A percentile compares a stretch with the other conserved stretches of the same genome.
Conservation (phyloP, 345 rosid species). For the Ricinus communis region DNA sequence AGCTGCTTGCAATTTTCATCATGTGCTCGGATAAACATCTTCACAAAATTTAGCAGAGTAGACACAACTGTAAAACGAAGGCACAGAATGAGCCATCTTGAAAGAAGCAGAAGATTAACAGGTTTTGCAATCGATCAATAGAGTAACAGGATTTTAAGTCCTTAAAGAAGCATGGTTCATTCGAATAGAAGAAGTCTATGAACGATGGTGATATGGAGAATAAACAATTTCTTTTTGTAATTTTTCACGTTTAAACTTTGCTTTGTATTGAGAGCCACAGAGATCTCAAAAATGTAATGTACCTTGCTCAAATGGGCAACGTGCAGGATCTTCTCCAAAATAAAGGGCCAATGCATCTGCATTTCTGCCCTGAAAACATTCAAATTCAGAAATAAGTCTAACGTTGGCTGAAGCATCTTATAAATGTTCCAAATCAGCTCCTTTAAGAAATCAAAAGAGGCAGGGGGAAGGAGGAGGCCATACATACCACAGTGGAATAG, state of each 20-base stretch:
- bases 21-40: constrained; percentile 72
- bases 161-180: too few species aligned
- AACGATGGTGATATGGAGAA: background rate
- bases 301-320: constrained; percentile 99
- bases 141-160: background rate
- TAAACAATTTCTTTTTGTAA: too few species aligned
- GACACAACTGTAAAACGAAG: constrained; percentile 60
- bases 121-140: background rate
- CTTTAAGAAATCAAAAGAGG: background rate
- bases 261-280: background rate
- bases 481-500: constrained; percentile 37
- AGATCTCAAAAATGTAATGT: constrained; percentile 1
- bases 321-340: constrained; percentile 95
- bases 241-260: background rate
- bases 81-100: background rate
- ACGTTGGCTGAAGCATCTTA: background rate
- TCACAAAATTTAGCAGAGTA: constrained; percentile 70
- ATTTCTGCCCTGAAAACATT: constrained; percentile 58
- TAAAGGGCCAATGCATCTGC: constrained; percentile 96
- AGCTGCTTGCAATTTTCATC: constrained; percentile 71
- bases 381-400: constrained; percentile 23
- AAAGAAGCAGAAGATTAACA: background rate
- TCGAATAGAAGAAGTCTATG: too few species aligned
- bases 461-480: background rate
- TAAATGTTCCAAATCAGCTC: background rate